Conservation (phyloP, 371 early-diverging fungal species). For the Mucor circinelloides region DNA sequence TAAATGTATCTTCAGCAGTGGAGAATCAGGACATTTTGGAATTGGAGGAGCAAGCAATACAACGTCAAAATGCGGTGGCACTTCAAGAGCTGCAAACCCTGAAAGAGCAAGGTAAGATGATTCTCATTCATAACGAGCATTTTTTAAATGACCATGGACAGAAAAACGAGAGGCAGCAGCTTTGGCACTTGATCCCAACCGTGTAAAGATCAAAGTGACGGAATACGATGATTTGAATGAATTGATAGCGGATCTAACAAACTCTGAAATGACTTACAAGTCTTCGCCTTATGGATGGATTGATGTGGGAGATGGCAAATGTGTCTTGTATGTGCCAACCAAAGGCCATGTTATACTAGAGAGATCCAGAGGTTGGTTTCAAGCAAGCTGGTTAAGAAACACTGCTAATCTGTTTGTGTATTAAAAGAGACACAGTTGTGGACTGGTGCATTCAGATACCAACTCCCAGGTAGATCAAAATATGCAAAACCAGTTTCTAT, state of each 20-base stretch:
- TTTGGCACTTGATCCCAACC: conserved; percentile 15
- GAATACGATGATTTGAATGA: conserved; percentile 59
- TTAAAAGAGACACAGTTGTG: conserved; percentile 7
- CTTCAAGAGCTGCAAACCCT: neutral
- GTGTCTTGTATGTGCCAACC: conserved; percentile 33
- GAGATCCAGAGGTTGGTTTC: conserved; percentile 17
- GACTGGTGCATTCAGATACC: conserved; percentile 13
- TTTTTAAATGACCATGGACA: neutral
- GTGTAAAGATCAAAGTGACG: conserved; percentile 43
- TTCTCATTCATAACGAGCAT: neutral
- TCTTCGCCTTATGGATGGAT: conserved; percentile 54
- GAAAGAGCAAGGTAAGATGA: neutral
- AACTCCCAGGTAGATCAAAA: neutral
- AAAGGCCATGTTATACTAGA: conserved; percentile 28
- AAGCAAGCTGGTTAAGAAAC: neutral
- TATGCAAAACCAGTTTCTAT: conserved; percentile 9
- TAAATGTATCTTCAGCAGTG: conserved; percentile 51
- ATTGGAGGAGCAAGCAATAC: conserved; percentile 3
- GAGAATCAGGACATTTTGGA: conserved; percentile 21
- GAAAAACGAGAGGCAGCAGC: conserved; percentile 10
- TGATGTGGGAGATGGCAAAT: conserved; percentile 43
- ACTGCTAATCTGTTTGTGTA: neutral
- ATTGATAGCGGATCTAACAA: conserved; percentile 45
- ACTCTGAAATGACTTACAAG: conserved; percentile 22
- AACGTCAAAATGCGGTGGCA: neutral